Base-by-base conservation (phyloP, 805 yeast species). In the Maudiozyma saulgeensis region DNA sequence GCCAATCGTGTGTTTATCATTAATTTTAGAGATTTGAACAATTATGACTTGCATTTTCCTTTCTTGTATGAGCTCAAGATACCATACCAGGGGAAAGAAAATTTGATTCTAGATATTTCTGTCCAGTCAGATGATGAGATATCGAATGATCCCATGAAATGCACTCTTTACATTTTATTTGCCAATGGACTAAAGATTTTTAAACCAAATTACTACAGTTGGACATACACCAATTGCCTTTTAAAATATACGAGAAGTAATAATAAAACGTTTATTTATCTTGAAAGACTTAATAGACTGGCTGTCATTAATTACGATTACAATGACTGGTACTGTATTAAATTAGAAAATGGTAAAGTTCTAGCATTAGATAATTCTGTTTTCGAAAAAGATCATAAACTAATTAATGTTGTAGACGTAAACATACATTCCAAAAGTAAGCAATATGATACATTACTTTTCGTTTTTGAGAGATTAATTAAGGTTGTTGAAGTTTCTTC, bases 261-360 rank as follows among this genome's bases (percentile, higher is more conserved):
- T 9, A 53, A 58, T 11, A 63, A 64, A 42, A 53, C 45, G 38
- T 58, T 57, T 46, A 12, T 56, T 3, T 58, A 49, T 44, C 32
- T 62, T 18, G 41, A 49, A 26, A 58, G 54, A 34, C 49, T 64
- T 16, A 61, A 62, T 38, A 49, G 68, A 38, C 54, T 64, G 60
- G 51, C 63, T 4, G 53, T 63, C 7, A 44, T 55, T 6, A 63
- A 57, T 44, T 40, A 51, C 13, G 53, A 56, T 21, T 50, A 53
- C 13, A 47, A 49, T 5, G 60, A 60, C 21, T 58, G 66, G 60
- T 58, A 60, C 44, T 61, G 62, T 45, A 44, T 61, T 19, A 63
- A 61, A 45, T 44, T 62, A 25, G 53, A 52, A 6, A 61, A 59
- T 44, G 67, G 68, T 7, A 62, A 58, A 48, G 43, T 52, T 0